A percentile compares a stretch with the other conserved stretches of the same genome.
These are phyloP conservation scores for Podospora appendiculata DNA, from an alignment of 495 filamentous ascomycete species.

Conservation along the genomic window DNA sequence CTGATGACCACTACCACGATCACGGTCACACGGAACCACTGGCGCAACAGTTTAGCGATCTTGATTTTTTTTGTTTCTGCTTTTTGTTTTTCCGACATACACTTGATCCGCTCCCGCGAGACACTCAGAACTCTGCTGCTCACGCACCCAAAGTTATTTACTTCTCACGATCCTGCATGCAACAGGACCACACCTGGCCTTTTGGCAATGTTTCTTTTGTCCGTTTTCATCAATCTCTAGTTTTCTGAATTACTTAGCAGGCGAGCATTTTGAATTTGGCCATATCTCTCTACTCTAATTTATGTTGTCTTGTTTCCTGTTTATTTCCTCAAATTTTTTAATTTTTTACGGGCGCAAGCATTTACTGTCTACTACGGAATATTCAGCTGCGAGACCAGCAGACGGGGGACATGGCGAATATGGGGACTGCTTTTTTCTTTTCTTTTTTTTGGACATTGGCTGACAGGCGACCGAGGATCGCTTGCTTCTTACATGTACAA, in stretches of 20 bases:
- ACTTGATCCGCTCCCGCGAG: conserved; percentile 29
- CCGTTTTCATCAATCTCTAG: conserved; percentile 7
- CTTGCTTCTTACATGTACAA: conserved; percentile 1
- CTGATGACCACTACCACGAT: conserved; percentile 9
- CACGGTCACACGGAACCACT: conserved; percentile 4
- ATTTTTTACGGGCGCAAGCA: conserved; percentile 17
- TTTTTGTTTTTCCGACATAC: conserved; percentile 14
- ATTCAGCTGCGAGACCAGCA: conserved; percentile 16
- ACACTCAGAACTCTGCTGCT: conserved; percentile 27
- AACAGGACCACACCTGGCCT: conserved; percentile 9
- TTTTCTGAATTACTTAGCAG: conserved; percentile 15
- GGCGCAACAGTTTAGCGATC: conserved; percentile 6
- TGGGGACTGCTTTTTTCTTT: conserved; percentile 10
- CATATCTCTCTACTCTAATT: conserved; percentile 8
- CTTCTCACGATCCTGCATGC: conserved; percentile 12
- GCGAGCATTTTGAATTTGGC: conserved; percentile 20
- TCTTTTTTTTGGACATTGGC: conserved; percentile 7
- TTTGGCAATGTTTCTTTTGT: conserved; percentile 14
- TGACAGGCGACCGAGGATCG: background rate
- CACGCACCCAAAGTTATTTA: conserved; percentile 27
- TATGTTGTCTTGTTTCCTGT: conserved; percentile 15
- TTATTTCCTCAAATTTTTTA: background rate
- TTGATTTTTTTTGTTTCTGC: conserved; percentile 11
- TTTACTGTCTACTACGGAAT: conserved; percentile 14
- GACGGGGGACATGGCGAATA: conserved; percentile 8